Evolutionary conservation across 2,329 filamentous ascomycete species (phyloP).

Genomic region (Ophiostoma piceae): DNA sequence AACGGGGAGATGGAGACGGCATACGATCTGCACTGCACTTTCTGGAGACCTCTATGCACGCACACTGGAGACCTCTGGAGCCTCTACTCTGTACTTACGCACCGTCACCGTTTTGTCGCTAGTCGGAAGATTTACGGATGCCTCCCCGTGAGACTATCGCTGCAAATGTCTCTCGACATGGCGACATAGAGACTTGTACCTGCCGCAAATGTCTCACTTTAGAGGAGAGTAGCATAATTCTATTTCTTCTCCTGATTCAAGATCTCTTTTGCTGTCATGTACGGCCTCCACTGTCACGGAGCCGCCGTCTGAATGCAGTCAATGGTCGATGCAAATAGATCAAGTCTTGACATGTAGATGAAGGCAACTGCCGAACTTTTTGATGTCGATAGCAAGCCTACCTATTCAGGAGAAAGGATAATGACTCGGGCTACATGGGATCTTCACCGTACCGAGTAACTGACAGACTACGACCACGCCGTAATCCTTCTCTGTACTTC

Average conservation of each 20-base stretch:
- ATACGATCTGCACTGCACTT: neutral
- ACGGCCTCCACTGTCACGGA: neutral
- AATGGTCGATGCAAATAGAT: neutral
- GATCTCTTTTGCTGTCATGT: neutral
- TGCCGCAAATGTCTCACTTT: conserved; percentile 9
- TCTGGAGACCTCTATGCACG: neutral
- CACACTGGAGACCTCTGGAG: neutral
- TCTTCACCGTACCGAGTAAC: neutral
- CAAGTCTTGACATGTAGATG: neutral
- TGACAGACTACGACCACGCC: neutral
- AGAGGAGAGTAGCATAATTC: neutral
- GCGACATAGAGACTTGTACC: conserved; percentile 3
- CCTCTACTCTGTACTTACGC: neutral
- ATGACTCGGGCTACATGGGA: neutral
- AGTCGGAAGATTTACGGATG: conserved; percentile 8
- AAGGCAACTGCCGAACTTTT: neutral
- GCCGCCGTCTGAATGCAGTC: neutral
- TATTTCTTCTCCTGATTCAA: neutral
- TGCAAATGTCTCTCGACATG: neutral
- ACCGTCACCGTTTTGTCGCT: conserved; percentile 1
- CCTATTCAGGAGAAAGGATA: neutral
- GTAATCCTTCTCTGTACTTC: neutral
- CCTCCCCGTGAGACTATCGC: conserved; percentile 5
- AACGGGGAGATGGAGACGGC: conserved; percentile 4
- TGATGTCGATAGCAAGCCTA: neutral